Evolutionary conservation across 1,139 yeast genomes (phyloP).

Genomic region (Pichia kudriavzevii): DNA sequence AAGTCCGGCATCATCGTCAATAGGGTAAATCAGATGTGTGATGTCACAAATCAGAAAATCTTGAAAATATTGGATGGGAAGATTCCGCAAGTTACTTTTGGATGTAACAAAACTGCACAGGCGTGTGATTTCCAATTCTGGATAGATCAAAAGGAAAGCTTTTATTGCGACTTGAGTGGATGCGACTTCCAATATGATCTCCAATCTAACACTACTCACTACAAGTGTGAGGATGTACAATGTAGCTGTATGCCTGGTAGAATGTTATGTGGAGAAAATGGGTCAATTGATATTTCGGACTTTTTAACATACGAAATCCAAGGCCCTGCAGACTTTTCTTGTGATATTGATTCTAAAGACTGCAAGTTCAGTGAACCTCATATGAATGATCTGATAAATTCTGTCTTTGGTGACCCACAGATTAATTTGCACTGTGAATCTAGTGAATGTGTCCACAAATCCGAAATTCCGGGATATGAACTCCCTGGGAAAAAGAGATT

Average conservation of each 20-base stretch:
- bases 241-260: constrained; percentile 88
- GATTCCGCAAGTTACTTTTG: constrained; percentile 86
- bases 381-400: constrained; percentile 83
- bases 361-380: constrained; percentile 91
- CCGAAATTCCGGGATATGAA: constrained; percentile 86
- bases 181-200: constrained; percentile 68
- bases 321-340: constrained; percentile 90
- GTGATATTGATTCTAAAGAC: constrained; percentile 52
- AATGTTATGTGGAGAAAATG: constrained; percentile 89
- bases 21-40: constrained; percentile 82
- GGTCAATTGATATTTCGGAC: constrained; percentile 91
- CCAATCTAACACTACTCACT: constrained; percentile 60
- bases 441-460: constrained; percentile 87
- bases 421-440: constrained; percentile 74
- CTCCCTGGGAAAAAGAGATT: constrained; percentile 53
- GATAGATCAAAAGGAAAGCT: constrained; percentile 85
- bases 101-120: constrained; percentile 63
- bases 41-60: constrained; percentile 85
- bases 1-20: constrained; percentile 80
- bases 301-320: constrained; percentile 80
- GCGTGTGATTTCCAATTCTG: constrained; percentile 89
- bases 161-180: constrained; percentile 70
- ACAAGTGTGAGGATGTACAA: constrained; percentile 64
- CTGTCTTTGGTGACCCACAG: constrained; percentile 88
- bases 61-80: constrained; percentile 70